phyloP scores from a whole-genome alignment of 2,329 filamentous ascomycete species.

The Colletotrichum tabaci region DNA sequence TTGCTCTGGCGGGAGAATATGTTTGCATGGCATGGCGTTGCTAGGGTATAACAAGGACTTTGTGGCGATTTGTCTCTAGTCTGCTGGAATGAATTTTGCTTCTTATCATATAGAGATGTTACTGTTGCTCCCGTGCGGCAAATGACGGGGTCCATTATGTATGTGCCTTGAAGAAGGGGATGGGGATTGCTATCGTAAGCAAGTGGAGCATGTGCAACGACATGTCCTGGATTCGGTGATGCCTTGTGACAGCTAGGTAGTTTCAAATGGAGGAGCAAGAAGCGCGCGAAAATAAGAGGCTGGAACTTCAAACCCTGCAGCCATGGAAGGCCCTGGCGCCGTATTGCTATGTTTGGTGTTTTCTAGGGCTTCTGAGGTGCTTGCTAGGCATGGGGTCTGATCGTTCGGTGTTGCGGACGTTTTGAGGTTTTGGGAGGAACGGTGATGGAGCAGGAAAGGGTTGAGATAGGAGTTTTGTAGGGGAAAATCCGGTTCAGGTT shows the following conservation, averaged over 20 bases:
- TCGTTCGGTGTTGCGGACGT: constrained; percentile 75
- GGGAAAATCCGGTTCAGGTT: constrained; percentile 70
- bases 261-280: too few species aligned
- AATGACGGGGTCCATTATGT: neutral
- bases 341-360: too few species aligned
- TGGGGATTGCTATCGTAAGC: constrained; percentile 8
- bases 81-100: constrained; percentile 9
- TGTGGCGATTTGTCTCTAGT: constrained; percentile 25
- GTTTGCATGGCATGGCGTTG: constrained; percentile 43
- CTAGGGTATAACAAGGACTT: constrained; percentile 37
- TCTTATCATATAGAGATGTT: constrained; percentile 7
- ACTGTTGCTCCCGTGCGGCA: neutral
- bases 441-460: constrained; percentile 60
- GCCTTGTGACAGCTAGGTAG: too few species aligned
- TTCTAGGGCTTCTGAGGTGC: too few species aligned
- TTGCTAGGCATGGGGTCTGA: constrained; percentile 66
- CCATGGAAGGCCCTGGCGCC: too few species aligned
- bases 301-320: neutral
- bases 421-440: constrained; percentile 63
- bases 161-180: neutral
- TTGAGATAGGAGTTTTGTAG: constrained; percentile 65
- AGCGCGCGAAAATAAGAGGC: neutral
- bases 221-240: neutral
- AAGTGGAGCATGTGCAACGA: constrained; percentile 16
- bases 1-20: constrained; percentile 30